Evolutionary conservation across 805 yeast species (phyloP), one percentile per base, ranked within the genome.

Genomic region (Suhomyces xylopsoci): DNA sequence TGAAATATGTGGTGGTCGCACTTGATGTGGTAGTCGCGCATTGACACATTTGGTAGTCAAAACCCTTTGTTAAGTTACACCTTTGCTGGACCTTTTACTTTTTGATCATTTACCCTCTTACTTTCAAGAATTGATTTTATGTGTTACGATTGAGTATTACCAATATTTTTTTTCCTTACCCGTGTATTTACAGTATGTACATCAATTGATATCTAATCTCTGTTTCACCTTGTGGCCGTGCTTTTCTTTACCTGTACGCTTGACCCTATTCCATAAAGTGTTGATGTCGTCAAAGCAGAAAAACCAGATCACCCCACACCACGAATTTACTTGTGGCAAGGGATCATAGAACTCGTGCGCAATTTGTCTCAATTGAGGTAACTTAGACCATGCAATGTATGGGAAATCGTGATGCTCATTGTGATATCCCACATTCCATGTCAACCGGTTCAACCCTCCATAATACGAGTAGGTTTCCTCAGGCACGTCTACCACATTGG

Each of bases 401-500:
- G 97, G 97, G 77, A 91, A 91, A 71, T 91, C 97, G 65, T 91
- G 97, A 68, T 91, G 97, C 69, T 91, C 97, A 62, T 88, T 90
- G 69, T 91, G 97, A 65, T 89, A 83, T 2, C 97, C 97, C 7
- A 90, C 97, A 62, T 91, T 91, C 93, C 96, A 91, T 1, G 94
- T 89, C 57, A 92, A 71, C 40, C 78, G 54, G 64, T 91, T 91
- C 58, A 91, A 76, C 24, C 82, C 70, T 0, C 97, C 97, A 62
- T 91, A 91, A 70, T 91, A 91, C 7, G 96, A 87, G 64, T 85
- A 91, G 0, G 97, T 91, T 65, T 91, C 97, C 7, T 81, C 72
- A 0, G 93, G 92, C 24, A 71, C 58, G n/a, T 53, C 52, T 17
- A 15, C 17, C 14, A 42, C 30, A 38, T 38, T 38, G 17, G 24